Conservation (phyloP, 2,329 filamentous ascomycete genomes). For the Talaromyces sp. region DNA sequence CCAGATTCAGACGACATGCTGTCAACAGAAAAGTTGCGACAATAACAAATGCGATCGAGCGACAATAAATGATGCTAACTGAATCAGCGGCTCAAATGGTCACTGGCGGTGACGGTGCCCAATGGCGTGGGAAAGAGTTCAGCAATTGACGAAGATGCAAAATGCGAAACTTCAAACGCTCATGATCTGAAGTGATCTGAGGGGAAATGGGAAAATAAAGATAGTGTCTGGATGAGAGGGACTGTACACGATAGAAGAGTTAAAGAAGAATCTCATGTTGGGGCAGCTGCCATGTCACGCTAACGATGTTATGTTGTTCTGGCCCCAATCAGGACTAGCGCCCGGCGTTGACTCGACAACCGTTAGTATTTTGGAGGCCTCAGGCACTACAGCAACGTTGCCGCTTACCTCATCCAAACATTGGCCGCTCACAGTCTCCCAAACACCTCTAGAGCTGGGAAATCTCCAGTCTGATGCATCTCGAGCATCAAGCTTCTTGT, state of each 20-base stretch:
- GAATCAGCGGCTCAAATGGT: conserved; percentile 8
- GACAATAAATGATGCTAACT: conserved; percentile 8
- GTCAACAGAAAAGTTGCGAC: conserved; percentile 13
- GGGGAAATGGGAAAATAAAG: conserved; percentile 23
- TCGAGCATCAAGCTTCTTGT: neutral
- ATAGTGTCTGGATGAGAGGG: conserved; percentile 20
- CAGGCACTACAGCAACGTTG: conserved; percentile 17
- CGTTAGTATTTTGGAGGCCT: conserved; percentile 19
- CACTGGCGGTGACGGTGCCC: conserved; percentile 3
- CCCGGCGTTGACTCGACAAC: conserved; percentile 45
- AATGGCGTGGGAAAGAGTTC: conserved; percentile 17
- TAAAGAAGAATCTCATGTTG: conserved; percentile 34
- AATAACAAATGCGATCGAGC: conserved; percentile 4
- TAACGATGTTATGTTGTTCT: conserved; percentile 47
- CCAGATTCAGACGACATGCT: conserved; percentile 55
- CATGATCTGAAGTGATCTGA: conserved; percentile 29
- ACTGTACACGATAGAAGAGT: conserved; percentile 21
- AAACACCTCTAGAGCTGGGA: too few relatives aligned
- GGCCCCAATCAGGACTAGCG: conserved; percentile 35
- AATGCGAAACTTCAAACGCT: conserved; percentile 23
- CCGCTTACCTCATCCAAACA: conserved; percentile 15
- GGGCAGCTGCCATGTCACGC: conserved; percentile 39
- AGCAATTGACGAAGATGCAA: conserved; percentile 13
- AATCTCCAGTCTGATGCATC: neutral
- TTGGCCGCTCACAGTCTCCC: neutral